Evolutionary conservation across 495 filamentous ascomycete species (phyloP), one percentile per base, ranked within the genome.

Genomic region (Xylaria flabelliformis): DNA sequence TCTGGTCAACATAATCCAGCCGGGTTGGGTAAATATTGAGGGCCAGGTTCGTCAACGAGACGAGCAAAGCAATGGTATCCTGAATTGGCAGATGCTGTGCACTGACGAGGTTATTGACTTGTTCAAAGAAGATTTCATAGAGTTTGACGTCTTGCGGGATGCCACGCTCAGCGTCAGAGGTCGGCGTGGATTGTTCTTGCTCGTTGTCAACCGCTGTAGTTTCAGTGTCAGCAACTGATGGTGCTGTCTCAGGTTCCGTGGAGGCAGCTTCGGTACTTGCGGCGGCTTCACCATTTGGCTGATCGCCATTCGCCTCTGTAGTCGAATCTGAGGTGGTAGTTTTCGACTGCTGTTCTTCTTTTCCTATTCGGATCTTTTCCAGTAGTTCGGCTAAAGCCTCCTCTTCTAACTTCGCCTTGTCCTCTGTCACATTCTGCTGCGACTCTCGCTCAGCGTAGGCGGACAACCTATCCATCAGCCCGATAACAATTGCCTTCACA

Each of bases 71-170:
- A 74, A 95, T 96, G 26, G 92, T 97, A 80, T 99, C 96, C 80
- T 97, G 94, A 67, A 99, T 97, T 4, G 94, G 91, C 69, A 99
- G 85, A 73, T 93, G 90, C 76, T 97, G 94, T 21, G 91, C 91
- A 80, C 93, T 93, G 73, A 98, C 94, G 56, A 99, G 86, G 76
- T 94, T 94, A 73, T 94, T 91, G 65, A 98, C 97, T 78, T 99
- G 96, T 59, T 97, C 93, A 78, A 97, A 97, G 83, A 99, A 99
- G 56, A 98, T 94, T 82, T 97, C 94, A 82, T 98, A 99, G 12
- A 99, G 88, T 80, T 92, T 95, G 64, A 97, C 89, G 80, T 94
- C 90, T 58, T 91, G 88, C 3, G 95, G 93, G 75, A 96, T 92
- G 24, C 87, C 91, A 73, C 90, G 82, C 34, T 89, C 89, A 74